phyloP scores from a whole-genome alignment of 1,139 yeast species.

The Candida frijolesensis region DNA sequence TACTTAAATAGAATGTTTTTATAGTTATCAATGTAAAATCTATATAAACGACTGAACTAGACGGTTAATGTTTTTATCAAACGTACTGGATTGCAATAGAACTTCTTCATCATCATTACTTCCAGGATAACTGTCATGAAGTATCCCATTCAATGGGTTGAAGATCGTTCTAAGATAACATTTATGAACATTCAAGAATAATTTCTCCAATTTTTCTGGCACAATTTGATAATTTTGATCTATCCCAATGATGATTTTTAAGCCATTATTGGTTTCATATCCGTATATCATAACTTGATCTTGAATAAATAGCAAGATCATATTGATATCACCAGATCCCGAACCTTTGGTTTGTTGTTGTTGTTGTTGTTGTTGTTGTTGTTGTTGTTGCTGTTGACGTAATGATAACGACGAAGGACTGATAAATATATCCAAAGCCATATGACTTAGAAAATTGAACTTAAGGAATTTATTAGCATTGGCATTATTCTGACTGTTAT shows the following conservation, averaged over 20 bases:
- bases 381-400: slow-evolving; percentile 42
- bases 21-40: not conserved
- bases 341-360: slow-evolving; percentile 18
- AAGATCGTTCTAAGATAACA: slow-evolving; percentile 53
- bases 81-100: slow-evolving; percentile 31
- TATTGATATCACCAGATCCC: slow-evolving; percentile 24
- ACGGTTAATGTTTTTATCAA: slow-evolving; percentile 38
- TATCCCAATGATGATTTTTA: slow-evolving; percentile 58
- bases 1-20: slow-evolving; percentile 49
- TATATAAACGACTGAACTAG: slow-evolving; percentile 27
- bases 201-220: slow-evolving; percentile 19
- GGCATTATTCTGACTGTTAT: not conserved
- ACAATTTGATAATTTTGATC: slow-evolving; percentile 12
- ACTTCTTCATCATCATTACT: slow-evolving; percentile 21
- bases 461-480: slow-evolving; percentile 51
- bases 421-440: slow-evolving; percentile 65
- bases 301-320: slow-evolving; percentile 55
- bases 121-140: slow-evolving; percentile 22
- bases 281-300: slow-evolving; percentile 67
- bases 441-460: slow-evolving; percentile 64
- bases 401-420: slow-evolving; percentile 49
- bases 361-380: slow-evolving; percentile 39
- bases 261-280: slow-evolving; percentile 60
- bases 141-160: slow-evolving; percentile 53
- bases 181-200: slow-evolving; percentile 49